Evolutionary conservation across 805 yeast genomes (phyloP).

Genomic region (Sugiyamaella chiloensis): DNA sequence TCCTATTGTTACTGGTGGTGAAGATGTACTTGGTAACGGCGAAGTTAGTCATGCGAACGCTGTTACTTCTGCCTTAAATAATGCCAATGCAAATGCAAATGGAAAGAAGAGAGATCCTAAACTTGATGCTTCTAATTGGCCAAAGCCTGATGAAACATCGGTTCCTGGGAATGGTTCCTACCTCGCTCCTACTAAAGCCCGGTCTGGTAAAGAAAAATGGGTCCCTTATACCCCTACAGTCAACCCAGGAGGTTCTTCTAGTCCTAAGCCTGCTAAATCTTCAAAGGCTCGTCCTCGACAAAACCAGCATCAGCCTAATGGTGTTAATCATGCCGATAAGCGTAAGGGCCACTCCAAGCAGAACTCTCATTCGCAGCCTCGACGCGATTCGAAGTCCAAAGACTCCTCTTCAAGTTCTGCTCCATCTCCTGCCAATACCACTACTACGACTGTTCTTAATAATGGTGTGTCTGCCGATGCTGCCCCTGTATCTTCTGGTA

Average conservation of each 20-base stretch:
- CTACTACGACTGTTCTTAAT: neutral
- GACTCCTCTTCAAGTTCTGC: neutral
- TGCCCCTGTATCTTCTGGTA: neutral
- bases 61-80: neutral
- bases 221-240: slow-evolving; percentile 57
- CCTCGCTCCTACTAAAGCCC: slow-evolving; percentile 13
- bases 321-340: slow-evolving; percentile 4
- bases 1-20: neutral
- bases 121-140: slow-evolving; percentile 24
- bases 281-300: slow-evolving; percentile 8
- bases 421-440: slow-evolving; percentile 3
- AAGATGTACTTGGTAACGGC: neutral
- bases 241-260: slow-evolving; percentile 40
- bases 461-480: neutral
- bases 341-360: slow-evolving; percentile 10
- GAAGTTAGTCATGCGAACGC: neutral
- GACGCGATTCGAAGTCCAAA: slow-evolving; percentile 4
- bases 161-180: neutral
- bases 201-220: slow-evolving; percentile 62
- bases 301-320: slow-evolving; percentile 7
- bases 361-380: slow-evolving; percentile 7
- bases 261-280: slow-evolving; percentile 13
- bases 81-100: neutral
- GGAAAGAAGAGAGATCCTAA: slow-evolving; percentile 1
- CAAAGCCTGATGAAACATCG: slow-evolving; percentile 23